Evolutionary conservation across 768 basidiomycete species (phyloP).

Genomic region (Hemileccinum rubropunctum): DNA sequence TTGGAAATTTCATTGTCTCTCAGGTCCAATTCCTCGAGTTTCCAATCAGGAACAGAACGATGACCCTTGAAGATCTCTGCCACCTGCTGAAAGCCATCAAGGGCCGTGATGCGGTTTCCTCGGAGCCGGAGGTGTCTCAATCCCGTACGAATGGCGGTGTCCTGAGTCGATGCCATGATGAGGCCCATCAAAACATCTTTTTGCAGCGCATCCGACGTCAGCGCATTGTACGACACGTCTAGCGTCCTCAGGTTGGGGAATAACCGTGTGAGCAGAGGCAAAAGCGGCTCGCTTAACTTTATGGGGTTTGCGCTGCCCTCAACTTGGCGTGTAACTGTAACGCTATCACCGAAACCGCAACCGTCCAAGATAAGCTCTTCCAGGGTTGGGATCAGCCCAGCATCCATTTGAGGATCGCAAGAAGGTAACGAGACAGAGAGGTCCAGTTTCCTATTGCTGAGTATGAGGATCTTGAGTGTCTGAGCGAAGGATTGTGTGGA

Average conservation of each 20-base stretch:
- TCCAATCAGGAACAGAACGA: slow-evolving; percentile 63
- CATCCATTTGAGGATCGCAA: slow-evolving; percentile 25
- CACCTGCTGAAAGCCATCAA: slow-evolving; percentile 60
- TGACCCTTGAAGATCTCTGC: slow-evolving; percentile 68
- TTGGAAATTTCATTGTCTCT: slow-evolving; percentile 77
- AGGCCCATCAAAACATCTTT: slow-evolving; percentile 47
- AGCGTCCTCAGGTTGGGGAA: slow-evolving; percentile 71
- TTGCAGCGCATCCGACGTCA: slow-evolving; percentile 54
- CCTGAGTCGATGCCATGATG: slow-evolving; percentile 43
- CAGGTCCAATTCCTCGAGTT: slow-evolving; percentile 78
- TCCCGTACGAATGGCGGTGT: slow-evolving; percentile 42
- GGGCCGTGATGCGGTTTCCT: slow-evolving; percentile 61
- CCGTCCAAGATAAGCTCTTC: slow-evolving; percentile 77
- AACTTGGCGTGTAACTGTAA: slow-evolving; percentile 44
- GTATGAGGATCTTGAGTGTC: slow-evolving; percentile 54
- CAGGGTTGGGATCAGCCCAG: slow-evolving; percentile 55
- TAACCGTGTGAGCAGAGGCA: slow-evolving; percentile 57
- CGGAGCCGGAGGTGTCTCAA: slow-evolving; percentile 63
- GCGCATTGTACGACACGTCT: slow-evolving; percentile 71
- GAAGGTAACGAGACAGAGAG: slow-evolving; percentile 56
- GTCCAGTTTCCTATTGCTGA: slow-evolving; percentile 67
- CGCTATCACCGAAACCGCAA: slow-evolving; percentile 61
- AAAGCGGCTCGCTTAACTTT: slow-evolving; percentile 50
- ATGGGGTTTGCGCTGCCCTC: slow-evolving; percentile 36
- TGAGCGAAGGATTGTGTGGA: slow-evolving; percentile 57